phyloP scores from a whole-genome alignment of 495 filamentous ascomycete species.

The Aspergillus biplanus region DNA sequence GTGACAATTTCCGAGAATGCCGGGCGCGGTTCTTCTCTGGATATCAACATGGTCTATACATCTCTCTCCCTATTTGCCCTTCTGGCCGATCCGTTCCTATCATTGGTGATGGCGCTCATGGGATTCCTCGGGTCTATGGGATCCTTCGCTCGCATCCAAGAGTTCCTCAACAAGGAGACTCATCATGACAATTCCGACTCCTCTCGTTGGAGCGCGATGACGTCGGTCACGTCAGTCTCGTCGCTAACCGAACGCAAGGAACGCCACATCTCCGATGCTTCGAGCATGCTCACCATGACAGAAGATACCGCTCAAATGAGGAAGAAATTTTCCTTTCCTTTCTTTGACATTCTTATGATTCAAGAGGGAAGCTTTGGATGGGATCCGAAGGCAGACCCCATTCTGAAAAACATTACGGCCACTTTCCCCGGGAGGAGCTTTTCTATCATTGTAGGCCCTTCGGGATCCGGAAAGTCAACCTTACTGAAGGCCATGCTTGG shows the following conservation, averaged over 20 bases:
- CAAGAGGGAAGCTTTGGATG: slow-evolving; percentile 56
- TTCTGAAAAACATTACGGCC: slow-evolving; percentile 46
- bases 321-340: slow-evolving; percentile 26
- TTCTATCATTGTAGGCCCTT: slow-evolving; percentile 61
- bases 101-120: slow-evolving; percentile 61
- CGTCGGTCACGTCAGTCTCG: neutral
- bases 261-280: slow-evolving; percentile 24
- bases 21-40: slow-evolving; percentile 48
- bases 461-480: slow-evolving; percentile 64
- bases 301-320: neutral
- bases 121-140: slow-evolving; percentile 56
- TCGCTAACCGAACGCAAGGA: neutral
- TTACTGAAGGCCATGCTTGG: slow-evolving; percentile 61
- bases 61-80: slow-evolving; percentile 64
- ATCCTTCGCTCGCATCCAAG: slow-evolving; percentile 62
- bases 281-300: slow-evolving; percentile 31
- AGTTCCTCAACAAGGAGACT: slow-evolving; percentile 54
- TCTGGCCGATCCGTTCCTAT: slow-evolving; percentile 57
- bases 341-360: slow-evolving; percentile 37
- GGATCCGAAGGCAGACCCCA: slow-evolving; percentile 48
- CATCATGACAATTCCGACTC: slow-evolving; percentile 38
- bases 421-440: slow-evolving; percentile 44
- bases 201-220: slow-evolving; percentile 7
- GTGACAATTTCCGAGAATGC: slow-evolving; percentile 53
- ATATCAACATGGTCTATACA: slow-evolving; percentile 58